These are phyloP conservation scores for Ophiocordyceps unilateralis DNA, from an alignment of 2,329 filamentous ascomycete genomes.

Conservation along the genomic window DNA sequence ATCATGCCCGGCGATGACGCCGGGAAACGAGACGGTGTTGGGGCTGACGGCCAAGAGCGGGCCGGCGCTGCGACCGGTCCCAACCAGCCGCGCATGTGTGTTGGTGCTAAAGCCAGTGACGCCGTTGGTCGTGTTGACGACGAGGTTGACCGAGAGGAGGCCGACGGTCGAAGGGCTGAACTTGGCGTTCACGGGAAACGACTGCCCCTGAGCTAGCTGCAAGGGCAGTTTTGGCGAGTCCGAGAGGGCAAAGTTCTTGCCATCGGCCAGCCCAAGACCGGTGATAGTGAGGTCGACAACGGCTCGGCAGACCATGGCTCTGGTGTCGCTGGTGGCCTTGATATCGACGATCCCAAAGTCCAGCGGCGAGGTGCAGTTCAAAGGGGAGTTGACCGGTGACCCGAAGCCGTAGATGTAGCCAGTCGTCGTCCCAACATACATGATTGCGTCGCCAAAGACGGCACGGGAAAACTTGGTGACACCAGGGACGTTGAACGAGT, in stretches of 20 bases:
- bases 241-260: constrained; percentile 18
- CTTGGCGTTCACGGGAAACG: constrained; percentile 23
- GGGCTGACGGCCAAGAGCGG: constrained; percentile 31
- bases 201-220: constrained; percentile 15
- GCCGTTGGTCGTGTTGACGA: constrained; percentile 29
- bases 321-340: constrained; percentile 11
- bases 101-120: constrained; percentile 26
- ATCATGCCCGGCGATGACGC: constrained; percentile 26
- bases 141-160: constrained; percentile 26
- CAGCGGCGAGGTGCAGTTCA: constrained; percentile 33
- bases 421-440: constrained; percentile 33
- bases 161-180: constrained; percentile 31
- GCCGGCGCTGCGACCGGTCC: constrained; percentile 26
- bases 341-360: constrained; percentile 29
- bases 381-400: constrained; percentile 32
- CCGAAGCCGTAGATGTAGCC: constrained; percentile 39
- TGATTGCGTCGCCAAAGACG: constrained; percentile 37
- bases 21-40: constrained; percentile 28
- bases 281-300: constrained; percentile 24
- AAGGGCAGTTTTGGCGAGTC: constrained; percentile 15
- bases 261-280: constrained; percentile 15
- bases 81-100: constrained; percentile 28
- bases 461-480: constrained; percentile 39
- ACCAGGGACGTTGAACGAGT: constrained; percentile 31
- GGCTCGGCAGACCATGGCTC: constrained; percentile 28